phyloP scores from a whole-genome alignment of 129 eudicot species.

The Artemisia argyi region DNA sequence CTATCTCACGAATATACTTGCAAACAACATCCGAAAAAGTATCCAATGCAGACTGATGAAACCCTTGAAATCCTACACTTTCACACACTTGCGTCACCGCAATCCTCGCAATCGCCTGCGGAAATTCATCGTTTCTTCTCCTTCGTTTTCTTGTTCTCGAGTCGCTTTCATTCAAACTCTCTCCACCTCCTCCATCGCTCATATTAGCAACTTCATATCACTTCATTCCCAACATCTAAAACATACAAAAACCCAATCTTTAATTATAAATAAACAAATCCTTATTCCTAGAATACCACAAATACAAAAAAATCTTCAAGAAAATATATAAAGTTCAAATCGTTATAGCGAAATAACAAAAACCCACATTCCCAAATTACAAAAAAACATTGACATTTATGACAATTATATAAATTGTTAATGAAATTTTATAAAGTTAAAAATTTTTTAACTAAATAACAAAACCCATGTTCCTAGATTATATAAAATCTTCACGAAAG shows the following conservation, averaged over 20 bases:
- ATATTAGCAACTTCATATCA: constrained; percentile 80
- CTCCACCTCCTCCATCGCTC: constrained; percentile 82
- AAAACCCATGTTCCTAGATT: no score
- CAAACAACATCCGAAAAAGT: constrained; percentile 61
- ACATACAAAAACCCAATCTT: constrained; percentile 7
- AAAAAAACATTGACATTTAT: no score
- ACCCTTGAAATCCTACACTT: constrained; percentile 77
- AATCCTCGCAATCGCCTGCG: constrained; percentile 57
- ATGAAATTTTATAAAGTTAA: no score
- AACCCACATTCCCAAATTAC: no score
- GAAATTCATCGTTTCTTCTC: constrained; percentile 49
- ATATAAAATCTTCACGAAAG: no score
- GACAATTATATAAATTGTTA: neutral
- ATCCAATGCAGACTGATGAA: constrained; percentile 77
- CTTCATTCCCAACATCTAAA: constrained; percentile 40
- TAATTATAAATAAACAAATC: no score
- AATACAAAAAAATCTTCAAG: constrained; percentile 25
- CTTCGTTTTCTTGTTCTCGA: constrained; percentile 28
- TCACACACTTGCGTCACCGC: constrained; percentile 88
- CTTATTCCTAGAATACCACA: no score
- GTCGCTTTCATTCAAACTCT: constrained; percentile 45
- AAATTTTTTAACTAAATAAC: no score
- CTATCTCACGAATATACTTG: constrained; percentile 63
- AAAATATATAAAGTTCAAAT: neutral
- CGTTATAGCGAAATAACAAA: neutral